Percentiles rank a stretch among this genome's conserved stretches.
Conservation (phyloP, 441 rosid species). For the Gossypium davidsonii region DNA sequence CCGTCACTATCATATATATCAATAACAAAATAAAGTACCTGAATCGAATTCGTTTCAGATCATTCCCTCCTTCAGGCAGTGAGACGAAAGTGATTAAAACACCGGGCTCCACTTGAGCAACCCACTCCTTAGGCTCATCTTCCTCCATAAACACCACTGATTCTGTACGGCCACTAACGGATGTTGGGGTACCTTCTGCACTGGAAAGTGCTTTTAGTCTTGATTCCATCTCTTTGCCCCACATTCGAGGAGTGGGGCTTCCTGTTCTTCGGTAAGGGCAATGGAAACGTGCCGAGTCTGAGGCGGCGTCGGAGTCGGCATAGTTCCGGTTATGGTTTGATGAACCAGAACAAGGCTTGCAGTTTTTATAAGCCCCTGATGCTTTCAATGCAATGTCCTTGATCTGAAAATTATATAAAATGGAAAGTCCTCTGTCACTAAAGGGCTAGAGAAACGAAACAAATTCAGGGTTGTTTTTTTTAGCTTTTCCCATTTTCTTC, state of each 20-base stretch:
- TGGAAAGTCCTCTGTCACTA: background rate
- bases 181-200: slow-evolving; percentile 80
- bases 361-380: slow-evolving; percentile 73
- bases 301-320: slow-evolving; percentile 55
- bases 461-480: background rate
- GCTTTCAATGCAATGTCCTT: slow-evolving; percentile 88
- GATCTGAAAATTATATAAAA: slow-evolving; percentile 35
- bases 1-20: slow-evolving; percentile 17
- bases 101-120: slow-evolving; percentile 94
- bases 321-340: slow-evolving; percentile 45
- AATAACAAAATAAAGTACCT: slow-evolving; percentile 34
- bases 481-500: background rate
- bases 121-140: slow-evolving; percentile 89
- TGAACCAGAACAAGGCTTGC: slow-evolving; percentile 79
- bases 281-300: slow-evolving; percentile 57
- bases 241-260: slow-evolving; percentile 50
- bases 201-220: slow-evolving; percentile 69
- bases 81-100: slow-evolving; percentile 83
- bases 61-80: slow-evolving; percentile 73
- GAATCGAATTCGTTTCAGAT: slow-evolving; percentile 80
- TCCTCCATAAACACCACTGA: slow-evolving; percentile 70
- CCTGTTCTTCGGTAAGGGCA: slow-evolving; percentile 67
- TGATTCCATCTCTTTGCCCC: slow-evolving; percentile 75
- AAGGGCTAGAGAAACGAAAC: background rate
- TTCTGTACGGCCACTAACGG: slow-evolving; percentile 66